Conservation (phyloP, 148 eudicot genomes). For the Rheum nobile region DNA sequence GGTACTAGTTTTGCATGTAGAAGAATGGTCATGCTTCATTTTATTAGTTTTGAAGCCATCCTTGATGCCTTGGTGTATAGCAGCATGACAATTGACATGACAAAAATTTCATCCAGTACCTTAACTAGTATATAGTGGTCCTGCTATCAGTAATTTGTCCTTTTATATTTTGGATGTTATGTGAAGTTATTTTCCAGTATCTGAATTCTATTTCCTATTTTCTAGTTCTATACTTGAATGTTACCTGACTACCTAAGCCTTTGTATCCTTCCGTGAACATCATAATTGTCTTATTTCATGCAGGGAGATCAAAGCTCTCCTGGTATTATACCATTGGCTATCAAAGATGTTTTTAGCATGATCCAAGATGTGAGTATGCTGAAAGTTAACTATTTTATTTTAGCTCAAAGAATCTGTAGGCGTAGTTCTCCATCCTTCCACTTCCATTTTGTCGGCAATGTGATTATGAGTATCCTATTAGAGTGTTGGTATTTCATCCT, state of each 20-base stretch:
- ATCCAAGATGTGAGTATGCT: constrained; percentile 83
- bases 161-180: background rate
- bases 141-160: background rate
- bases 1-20: background rate
- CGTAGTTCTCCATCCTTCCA: background rate
- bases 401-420: background rate
- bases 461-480: constrained; percentile 6
- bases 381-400: background rate
- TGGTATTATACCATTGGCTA: constrained; percentile 92
- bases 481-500: constrained; percentile 1
- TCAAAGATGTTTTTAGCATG: constrained; percentile 96
- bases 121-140: background rate
- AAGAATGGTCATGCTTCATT: background rate
- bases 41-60: background rate
- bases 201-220: background rate
- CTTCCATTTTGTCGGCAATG: background rate
- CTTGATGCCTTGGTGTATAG: background rate
- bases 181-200: background rate
- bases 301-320: constrained; percentile 93
- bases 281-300: background rate
- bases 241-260: background rate
- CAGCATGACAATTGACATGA: background rate
- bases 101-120: background rate
- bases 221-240: background rate
- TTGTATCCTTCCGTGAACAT: background rate